A percentile compares a stretch with the other conserved stretches of the same genome.
Evolutionary conservation across 164 flowering plant genomes (phyloP).

Genomic region (Paratinospora sagittata): DNA sequence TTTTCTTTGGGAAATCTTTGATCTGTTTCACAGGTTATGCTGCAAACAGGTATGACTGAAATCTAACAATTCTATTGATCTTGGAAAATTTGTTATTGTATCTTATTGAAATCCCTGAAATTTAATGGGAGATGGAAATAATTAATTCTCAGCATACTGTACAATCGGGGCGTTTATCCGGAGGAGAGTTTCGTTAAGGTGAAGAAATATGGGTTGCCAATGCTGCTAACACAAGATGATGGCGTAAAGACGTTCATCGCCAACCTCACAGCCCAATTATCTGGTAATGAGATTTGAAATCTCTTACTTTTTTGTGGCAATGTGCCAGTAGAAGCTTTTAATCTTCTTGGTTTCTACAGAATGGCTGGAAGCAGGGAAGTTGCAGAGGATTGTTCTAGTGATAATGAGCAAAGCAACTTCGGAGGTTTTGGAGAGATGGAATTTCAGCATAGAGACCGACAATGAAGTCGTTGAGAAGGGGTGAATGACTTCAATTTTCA

Average conservation of each 20-base stretch:
- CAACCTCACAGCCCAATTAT: constrained; percentile 70
- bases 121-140: not conserved
- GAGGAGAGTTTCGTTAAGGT: constrained; percentile 87
- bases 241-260: constrained; percentile 78
- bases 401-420: constrained; percentile 81
- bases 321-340: not conserved
- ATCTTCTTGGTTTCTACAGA: constrained; percentile 33
- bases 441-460: constrained; percentile 84
- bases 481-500: constrained; percentile 26
- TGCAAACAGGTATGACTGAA: constrained; percentile 71
- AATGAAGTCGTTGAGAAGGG: constrained; percentile 78
- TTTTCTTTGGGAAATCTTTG: too few relatives aligned
- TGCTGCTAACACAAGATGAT: constrained; percentile 91
- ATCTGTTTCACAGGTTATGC: too few relatives aligned
- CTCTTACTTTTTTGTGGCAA: not conserved
- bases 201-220: constrained; percentile 93
- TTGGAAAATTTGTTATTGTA: not conserved
- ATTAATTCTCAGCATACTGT: constrained; percentile 63
- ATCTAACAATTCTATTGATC: not conserved
- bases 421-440: constrained; percentile 95
- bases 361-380: constrained; percentile 91
- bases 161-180: constrained; percentile 86
- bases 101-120: too few relatives aligned
- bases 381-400: constrained; percentile 84
- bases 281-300: constrained; percentile 38